These are phyloP conservation scores for Leishmania martiniquensis DNA, from an alignment of 208 protist species.

Conservation along the genomic window DNA sequence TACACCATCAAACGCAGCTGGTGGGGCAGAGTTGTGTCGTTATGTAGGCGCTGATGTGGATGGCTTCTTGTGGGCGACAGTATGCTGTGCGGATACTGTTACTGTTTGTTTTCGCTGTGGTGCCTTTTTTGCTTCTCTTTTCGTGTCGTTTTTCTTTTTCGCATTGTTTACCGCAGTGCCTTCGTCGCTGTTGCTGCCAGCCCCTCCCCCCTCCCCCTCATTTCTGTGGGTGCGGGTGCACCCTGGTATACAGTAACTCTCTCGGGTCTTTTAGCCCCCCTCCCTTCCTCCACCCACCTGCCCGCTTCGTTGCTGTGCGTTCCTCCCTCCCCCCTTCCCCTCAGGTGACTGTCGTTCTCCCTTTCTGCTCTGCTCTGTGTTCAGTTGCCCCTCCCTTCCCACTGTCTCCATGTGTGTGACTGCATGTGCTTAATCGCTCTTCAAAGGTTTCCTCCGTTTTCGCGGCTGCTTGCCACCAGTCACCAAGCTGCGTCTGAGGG, in stretches of 20 bases:
- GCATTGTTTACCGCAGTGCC: neutral
- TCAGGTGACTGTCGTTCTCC: too few relatives aligned
- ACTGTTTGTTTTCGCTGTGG: neutral
- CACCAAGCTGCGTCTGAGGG: neutral
- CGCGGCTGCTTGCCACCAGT: neutral
- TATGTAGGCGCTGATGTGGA: neutral
- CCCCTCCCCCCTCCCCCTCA: neutral
- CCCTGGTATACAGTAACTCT: too few relatives aligned
- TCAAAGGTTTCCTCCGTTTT: neutral
- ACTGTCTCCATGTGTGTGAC: neutral
- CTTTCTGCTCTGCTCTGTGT: neutral
- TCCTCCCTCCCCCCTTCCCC: too few relatives aligned
- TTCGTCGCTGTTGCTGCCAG: neutral
- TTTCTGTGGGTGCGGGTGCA: neutral
- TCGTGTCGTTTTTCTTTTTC: too few relatives aligned
- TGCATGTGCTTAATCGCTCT: neutral
- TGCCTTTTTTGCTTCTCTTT: neutral
- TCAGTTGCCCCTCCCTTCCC: neutral
- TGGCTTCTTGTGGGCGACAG: neutral
- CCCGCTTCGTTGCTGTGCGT: neutral
- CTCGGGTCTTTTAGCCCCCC: too few relatives aligned
- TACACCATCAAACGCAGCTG: constrained; percentile 1
- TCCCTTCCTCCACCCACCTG: neutral
- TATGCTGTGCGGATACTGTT: neutral
- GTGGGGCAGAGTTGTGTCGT: neutral